A percentile compares a stretch with the other conserved stretches of the same genome.
Conservation (phyloP, 1,284 basidiomycete genomes). For the Kwoniella shivajii region DNA sequence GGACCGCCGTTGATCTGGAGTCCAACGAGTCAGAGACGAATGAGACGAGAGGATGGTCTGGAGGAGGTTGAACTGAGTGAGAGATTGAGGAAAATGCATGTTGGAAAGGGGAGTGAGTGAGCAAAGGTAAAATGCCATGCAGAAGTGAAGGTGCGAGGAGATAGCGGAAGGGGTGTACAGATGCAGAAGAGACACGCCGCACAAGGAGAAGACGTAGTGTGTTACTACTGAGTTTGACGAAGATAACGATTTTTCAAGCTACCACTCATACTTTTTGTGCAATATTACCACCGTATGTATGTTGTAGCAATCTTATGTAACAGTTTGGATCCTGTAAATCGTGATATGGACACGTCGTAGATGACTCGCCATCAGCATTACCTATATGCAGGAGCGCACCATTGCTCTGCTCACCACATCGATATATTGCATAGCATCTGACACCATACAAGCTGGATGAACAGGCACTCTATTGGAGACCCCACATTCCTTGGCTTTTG, state of each 20-base stretch:
- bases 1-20: constrained; percentile 13
- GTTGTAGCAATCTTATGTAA: neutral
- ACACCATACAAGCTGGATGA: neutral
- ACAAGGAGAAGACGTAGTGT: no score
- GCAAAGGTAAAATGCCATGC: no score
- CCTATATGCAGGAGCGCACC: no score
- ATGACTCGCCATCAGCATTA: no score
- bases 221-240: neutral
- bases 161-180: no score
- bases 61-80: constrained; percentile 45
- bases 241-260: neutral
- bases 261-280: no score
- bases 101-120: neutral
- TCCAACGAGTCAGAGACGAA: constrained; percentile 14
- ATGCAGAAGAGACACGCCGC: no score
- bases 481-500: neutral
- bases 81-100: constrained; percentile 22
- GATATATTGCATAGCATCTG: no score
- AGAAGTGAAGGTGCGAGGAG: no score
- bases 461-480: neutral
- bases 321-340: neutral
- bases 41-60: constrained; percentile 20
- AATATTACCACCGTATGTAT: no score
- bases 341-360: no score
- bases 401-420: no score